These are phyloP conservation scores for Garcia nutans DNA, from an alignment of 345 rosid species.

Conservation along the genomic window DNA sequence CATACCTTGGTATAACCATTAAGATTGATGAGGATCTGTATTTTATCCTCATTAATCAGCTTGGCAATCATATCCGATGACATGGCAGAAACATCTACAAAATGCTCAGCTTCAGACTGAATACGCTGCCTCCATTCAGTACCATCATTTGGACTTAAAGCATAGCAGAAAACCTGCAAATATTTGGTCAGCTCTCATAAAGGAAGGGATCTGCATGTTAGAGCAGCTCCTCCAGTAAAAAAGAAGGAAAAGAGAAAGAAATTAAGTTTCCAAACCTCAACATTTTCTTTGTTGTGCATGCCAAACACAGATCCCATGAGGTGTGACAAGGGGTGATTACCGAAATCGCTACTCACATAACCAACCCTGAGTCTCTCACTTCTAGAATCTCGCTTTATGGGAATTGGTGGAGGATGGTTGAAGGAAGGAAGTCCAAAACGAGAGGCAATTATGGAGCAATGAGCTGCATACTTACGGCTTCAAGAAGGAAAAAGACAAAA, in stretches of 20 bases:
- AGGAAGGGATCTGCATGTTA: background rate
- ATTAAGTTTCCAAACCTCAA: conserved; percentile 59
- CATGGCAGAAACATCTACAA: conserved; percentile 86
- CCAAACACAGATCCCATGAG: conserved; percentile 99
- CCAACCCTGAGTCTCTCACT: conserved; percentile 80
- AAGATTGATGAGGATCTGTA: conserved; percentile 86
- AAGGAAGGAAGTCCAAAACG: conserved; percentile 81
- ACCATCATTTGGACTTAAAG: conserved; percentile 89
- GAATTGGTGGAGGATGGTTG: conserved; percentile 61
- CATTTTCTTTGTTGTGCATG: conserved; percentile 82
- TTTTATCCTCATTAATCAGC: conserved; percentile 75
- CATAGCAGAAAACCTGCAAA: conserved; percentile 88
- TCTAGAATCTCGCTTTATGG: conserved; percentile 61
- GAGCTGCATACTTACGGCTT: conserved; percentile 95
- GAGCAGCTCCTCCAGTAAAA: background rate
- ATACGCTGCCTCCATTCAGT: conserved; percentile 96
- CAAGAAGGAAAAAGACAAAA: conserved; percentile 16
- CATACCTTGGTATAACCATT: conserved; percentile 95
- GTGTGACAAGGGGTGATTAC: conserved; percentile 96
- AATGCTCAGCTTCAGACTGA: conserved; percentile 90
- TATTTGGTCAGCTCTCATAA: conserved; percentile 10
- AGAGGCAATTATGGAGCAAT: conserved; percentile 82
- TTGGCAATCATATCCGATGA: conserved; percentile 83
- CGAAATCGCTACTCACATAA: conserved; percentile 95
- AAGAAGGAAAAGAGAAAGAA: background rate